These are phyloP conservation scores for Tolypocladium ophioglossoides DNA, from an alignment of 2,329 filamentous ascomycete species.

Conservation along the genomic window DNA sequence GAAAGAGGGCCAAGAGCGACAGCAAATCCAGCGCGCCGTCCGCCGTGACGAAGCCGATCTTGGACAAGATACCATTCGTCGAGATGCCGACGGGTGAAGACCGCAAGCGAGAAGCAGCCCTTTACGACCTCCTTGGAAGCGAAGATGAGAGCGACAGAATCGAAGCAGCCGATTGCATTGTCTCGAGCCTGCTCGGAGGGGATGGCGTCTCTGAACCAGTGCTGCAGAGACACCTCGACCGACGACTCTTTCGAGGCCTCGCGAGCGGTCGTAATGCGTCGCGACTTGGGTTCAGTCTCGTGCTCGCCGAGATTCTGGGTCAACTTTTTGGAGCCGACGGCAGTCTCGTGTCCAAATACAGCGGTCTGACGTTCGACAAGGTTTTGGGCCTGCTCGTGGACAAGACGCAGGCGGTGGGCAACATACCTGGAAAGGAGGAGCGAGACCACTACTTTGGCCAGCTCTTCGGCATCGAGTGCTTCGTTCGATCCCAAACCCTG, in stretches of 20 bases:
- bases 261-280: constrained; percentile 86
- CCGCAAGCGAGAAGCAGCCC: constrained; percentile 43
- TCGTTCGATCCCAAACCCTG: constrained; percentile 68
- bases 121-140: constrained; percentile 53
- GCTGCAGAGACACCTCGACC: constrained; percentile 48
- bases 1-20: constrained; percentile 22
- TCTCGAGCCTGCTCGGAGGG: constrained; percentile 42
- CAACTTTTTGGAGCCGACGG: constrained; percentile 51
- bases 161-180: constrained; percentile 45
- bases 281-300: constrained; percentile 79
- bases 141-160: constrained; percentile 46
- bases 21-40: constrained; percentile 9
- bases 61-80: constrained; percentile 34
- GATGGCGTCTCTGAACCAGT: constrained; percentile 40
- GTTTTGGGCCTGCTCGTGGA: constrained; percentile 42
- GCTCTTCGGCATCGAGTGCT: constrained; percentile 77
- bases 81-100: constrained; percentile 41
- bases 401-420: constrained; percentile 43
- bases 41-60: constrained; percentile 13
- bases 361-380: constrained; percentile 44
- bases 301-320: constrained; percentile 68
- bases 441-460: constrained; percentile 77
- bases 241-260: constrained; percentile 72
- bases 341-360: constrained; percentile 35
- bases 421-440: constrained; percentile 60